A percentile compares a stretch with the other conserved stretches of the same genome.
These are phyloP conservation scores for Cetradonia linearis DNA, from an alignment of 495 filamentous ascomycete species.

Conservation along the genomic window DNA sequence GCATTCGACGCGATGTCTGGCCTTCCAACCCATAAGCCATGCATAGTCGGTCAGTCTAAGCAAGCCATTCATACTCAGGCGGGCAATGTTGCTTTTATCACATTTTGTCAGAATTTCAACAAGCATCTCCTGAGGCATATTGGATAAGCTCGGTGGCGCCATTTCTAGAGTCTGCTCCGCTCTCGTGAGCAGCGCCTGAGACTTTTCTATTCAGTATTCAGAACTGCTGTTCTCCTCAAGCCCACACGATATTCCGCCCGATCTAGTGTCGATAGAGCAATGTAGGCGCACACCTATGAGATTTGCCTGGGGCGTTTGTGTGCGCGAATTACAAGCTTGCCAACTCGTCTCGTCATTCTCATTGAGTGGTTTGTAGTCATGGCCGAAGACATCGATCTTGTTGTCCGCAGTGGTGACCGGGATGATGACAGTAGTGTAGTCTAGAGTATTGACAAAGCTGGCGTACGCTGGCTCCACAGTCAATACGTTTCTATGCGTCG, in stretches of 20 bases:
- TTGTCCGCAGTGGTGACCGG: constrained; percentile 39
- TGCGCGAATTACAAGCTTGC: constrained; percentile 32
- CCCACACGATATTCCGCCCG: neutral
- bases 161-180: neutral
- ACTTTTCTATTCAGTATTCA: neutral
- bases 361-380: constrained; percentile 28
- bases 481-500: too few species aligned
- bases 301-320: too few species aligned
- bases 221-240: too few species aligned
- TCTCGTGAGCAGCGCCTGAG: neutral
- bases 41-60: neutral
- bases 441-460: constrained; percentile 34
- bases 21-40: neutral
- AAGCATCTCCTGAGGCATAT: neutral
- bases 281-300: too few species aligned
- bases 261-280: too few species aligned
- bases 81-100: neutral
- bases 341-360: constrained; percentile 31
- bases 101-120: neutral
- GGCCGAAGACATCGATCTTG: constrained; percentile 26
- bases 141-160: neutral
- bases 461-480: constrained; percentile 27
- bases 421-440: constrained; percentile 37
- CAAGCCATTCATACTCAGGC: neutral
- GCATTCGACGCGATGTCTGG: neutral